These are phyloP conservation scores for Fonsecaea erecta DNA, from an alignment of 2,329 filamentous ascomycete species.

Conservation along the genomic window DNA sequence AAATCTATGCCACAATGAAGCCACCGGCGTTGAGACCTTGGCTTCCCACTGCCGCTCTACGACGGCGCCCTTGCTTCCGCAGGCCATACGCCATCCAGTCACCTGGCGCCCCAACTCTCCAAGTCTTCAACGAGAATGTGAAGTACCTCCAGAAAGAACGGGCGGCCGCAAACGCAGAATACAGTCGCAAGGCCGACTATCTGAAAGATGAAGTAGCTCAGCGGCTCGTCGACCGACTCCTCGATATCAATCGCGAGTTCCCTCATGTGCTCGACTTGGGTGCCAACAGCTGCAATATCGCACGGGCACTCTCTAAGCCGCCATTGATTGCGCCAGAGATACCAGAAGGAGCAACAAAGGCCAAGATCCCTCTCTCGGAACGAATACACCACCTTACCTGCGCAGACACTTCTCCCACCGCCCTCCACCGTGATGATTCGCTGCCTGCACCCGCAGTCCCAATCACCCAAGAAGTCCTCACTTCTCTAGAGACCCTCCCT, in stretches of 20 bases:
- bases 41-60: slow-evolving; percentile 30
- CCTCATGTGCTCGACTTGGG: slow-evolving; percentile 86
- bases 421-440: slow-evolving; percentile 77
- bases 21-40: slow-evolving; percentile 28
- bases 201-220: slow-evolving; percentile 88
- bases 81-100: slow-evolving; percentile 75
- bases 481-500: slow-evolving; percentile 69
- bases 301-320: slow-evolving; percentile 73
- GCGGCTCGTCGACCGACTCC: slow-evolving; percentile 80
- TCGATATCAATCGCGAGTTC: slow-evolving; percentile 92
- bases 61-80: slow-evolving; percentile 27
- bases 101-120: slow-evolving; percentile 74
- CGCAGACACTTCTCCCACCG: slow-evolving; percentile 75
- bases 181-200: slow-evolving; percentile 84
- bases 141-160: slow-evolving; percentile 94
- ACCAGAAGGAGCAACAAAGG: slow-evolving; percentile 25
- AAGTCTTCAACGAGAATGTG: slow-evolving; percentile 86
- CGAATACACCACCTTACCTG: slow-evolving; percentile 77
- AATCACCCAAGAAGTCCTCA: slow-evolving; percentile 75
- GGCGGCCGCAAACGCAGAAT: slow-evolving; percentile 70
- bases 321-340: slow-evolving; percentile 58
- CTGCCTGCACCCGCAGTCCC: slow-evolving; percentile 65
- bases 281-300: slow-evolving; percentile 94
- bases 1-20: slow-evolving; percentile 26
- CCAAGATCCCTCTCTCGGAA: slow-evolving; percentile 62